phyloP scores from a whole-genome alignment of 1,284 basidiomycete species.

The Boletus calvinii region DNA sequence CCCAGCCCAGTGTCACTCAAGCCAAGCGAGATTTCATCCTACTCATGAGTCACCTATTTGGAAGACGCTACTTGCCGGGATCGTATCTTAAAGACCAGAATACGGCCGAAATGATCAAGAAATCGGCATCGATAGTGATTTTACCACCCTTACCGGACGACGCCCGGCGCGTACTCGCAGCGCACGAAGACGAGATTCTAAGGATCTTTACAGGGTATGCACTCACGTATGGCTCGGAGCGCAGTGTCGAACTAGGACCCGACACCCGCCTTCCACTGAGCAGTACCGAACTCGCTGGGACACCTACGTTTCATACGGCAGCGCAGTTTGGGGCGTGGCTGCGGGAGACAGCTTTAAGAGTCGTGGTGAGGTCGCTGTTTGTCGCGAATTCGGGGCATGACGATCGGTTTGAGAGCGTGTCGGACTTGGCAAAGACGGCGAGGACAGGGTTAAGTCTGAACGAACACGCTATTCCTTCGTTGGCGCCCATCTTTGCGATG shows the following conservation, averaged over 20 bases:
- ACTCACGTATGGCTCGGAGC: constrained; percentile 43
- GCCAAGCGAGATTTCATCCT: constrained; percentile 53
- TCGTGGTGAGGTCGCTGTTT: constrained; percentile 52
- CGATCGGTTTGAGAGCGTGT: constrained; percentile 50
- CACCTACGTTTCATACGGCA: background rate
- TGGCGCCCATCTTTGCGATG: constrained; percentile 41
- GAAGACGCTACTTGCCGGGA: constrained; percentile 49
- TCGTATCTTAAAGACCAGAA: constrained; percentile 41
- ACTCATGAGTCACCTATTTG: constrained; percentile 60
- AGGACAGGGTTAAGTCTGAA: constrained; percentile 55
- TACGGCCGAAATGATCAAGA: constrained; percentile 38
- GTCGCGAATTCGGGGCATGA: constrained; percentile 63
- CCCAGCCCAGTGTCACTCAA: constrained; percentile 34
- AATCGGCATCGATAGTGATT: constrained; percentile 55
- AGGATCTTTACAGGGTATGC: constrained; percentile 56
- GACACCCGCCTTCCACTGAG: constrained; percentile 52
- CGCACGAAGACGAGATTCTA: constrained; percentile 52
- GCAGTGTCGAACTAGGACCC: constrained; percentile 36
- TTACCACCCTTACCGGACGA: constrained; percentile 48
- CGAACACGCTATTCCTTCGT: constrained; percentile 57
- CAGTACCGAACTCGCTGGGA: constrained; percentile 25
- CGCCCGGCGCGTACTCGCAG: constrained; percentile 41
- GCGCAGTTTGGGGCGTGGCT: constrained; percentile 36
- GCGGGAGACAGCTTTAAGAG: constrained; percentile 36
- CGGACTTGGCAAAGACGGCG: constrained; percentile 51